phyloP scores from a whole-genome alignment of 1,284 basidiomycete genomes.

The Ceratobasidium sp. region DNA sequence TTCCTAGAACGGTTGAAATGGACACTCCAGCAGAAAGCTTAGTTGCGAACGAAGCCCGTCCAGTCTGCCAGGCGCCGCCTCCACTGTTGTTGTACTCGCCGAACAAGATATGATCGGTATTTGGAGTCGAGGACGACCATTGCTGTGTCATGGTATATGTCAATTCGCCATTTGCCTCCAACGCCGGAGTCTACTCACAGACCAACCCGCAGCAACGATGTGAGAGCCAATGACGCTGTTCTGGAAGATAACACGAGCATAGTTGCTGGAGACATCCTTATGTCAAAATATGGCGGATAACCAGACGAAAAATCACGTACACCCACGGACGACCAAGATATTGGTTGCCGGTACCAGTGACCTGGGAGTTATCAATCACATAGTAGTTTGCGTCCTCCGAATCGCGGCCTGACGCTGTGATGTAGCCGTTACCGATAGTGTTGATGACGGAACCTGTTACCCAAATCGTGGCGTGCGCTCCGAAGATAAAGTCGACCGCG shows the following conservation, averaged over 20 bases:
- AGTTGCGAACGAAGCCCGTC: slow-evolving; percentile 36
- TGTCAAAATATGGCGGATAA: neutral
- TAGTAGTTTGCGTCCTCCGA: slow-evolving; percentile 48
- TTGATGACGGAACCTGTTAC: slow-evolving; percentile 42
- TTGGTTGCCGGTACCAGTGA: slow-evolving; percentile 41
- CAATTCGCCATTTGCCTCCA: neutral
- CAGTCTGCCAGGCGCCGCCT: slow-evolving; percentile 39
- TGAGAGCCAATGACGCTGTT: slow-evolving; percentile 30
- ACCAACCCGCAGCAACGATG: slow-evolving; percentile 45
- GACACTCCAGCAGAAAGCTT: slow-evolving; percentile 35
- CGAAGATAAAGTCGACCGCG: slow-evolving; percentile 27
- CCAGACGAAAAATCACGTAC: neutral
- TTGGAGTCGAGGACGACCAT: slow-evolving; percentile 44
- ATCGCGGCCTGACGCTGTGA: slow-evolving; percentile 48
- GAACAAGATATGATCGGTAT: no score
- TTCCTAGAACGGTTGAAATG: slow-evolving; percentile 31
- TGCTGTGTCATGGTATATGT: neutral
- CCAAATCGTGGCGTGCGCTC: slow-evolving; percentile 32
- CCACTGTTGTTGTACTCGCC: slow-evolving; percentile 47
- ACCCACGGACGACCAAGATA: slow-evolving; percentile 43
- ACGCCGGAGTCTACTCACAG: neutral
- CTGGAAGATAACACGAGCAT: slow-evolving; percentile 49
- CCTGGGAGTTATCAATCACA: slow-evolving; percentile 45
- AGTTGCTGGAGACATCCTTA: slow-evolving; percentile 17
- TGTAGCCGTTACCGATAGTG: slow-evolving; percentile 47